Percentiles rank a stretch among this genome's conserved stretches.
Conservation (phyloP, 805 yeast species). For the Candida khao-thaluensis region DNA sequence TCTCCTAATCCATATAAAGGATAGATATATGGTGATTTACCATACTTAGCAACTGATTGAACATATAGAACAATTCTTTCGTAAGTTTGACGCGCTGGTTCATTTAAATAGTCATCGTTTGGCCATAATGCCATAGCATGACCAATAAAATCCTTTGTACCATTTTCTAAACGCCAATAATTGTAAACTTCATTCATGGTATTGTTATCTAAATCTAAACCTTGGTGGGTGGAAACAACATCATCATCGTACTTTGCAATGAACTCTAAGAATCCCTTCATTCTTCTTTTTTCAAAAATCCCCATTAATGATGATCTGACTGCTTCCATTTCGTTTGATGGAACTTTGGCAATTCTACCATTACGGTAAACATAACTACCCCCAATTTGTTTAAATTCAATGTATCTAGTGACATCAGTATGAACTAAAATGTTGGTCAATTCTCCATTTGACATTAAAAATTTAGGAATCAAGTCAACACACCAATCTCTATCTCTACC, state of each 20-base stretch:
- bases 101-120: constrained; percentile 81
- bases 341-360: constrained; percentile 92
- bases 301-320: constrained; percentile 91
- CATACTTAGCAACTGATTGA: constrained; percentile 89
- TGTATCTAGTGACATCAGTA: constrained; percentile 92
- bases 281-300: constrained; percentile 90
- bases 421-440: constrained; percentile 92
- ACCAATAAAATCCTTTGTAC: constrained; percentile 94
- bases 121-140: constrained; percentile 98
- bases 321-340: constrained; percentile 89
- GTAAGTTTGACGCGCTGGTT: constrained; percentile 89
- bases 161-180: constrained; percentile 86
- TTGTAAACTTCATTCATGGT: constrained; percentile 90
- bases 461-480: constrained; percentile 94
- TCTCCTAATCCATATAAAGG: constrained; percentile 97
- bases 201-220: constrained; percentile 77
- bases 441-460: constrained; percentile 96
- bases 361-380: constrained; percentile 91
- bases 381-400: constrained; percentile 94
- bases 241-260: constrained; percentile 81
- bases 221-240: constrained; percentile 77
- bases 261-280: constrained; percentile 88
- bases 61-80: constrained; percentile 84
- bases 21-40: constrained; percentile 93
- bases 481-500: constrained; percentile 98